Conservation (phyloP, 345 rosid genomes). For the Dimocarpus longan region DNA sequence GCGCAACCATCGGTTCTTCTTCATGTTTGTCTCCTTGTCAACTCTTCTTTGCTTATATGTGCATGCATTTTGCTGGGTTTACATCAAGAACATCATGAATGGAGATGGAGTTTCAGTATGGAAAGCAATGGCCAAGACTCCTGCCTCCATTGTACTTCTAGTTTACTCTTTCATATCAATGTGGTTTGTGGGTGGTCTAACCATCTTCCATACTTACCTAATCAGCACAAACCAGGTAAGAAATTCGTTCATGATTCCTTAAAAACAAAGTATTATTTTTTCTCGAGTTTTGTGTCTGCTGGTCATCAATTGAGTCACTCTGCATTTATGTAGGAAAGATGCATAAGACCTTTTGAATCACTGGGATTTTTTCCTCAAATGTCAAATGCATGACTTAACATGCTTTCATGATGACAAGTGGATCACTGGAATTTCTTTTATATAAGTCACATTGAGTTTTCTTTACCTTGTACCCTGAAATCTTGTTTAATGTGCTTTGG, state of each 20-base stretch:
- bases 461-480: slow-evolving; percentile 1
- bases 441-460: neutral
- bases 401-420: neutral
- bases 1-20: slow-evolving; percentile 97
- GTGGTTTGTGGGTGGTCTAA: slow-evolving; percentile 98
- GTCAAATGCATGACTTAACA: neutral
- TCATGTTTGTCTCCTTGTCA: slow-evolving; percentile 74
- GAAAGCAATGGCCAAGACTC: slow-evolving; percentile 81
- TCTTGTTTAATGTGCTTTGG: slow-evolving; percentile 27
- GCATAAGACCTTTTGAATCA: neutral
- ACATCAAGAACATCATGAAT: slow-evolving; percentile 66
- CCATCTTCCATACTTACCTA: slow-evolving; percentile 79
- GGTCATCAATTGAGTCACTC: slow-evolving; percentile 6
- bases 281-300: slow-evolving; percentile 1
- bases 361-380: neutral
- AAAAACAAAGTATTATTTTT: neutral
- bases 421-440: neutral
- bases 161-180: slow-evolving; percentile 64
- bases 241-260: slow-evolving; percentile 1
- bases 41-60: slow-evolving; percentile 85
- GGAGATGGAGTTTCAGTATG: slow-evolving; percentile 62
- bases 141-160: slow-evolving; percentile 83
- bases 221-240: slow-evolving; percentile 90
- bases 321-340: neutral
- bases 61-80: slow-evolving; percentile 91